Evolutionary conservation across 2,329 filamentous ascomycete species (phyloP), one percentile per base, ranked within the genome.

Genomic region (Grosmannia penicillata): DNA sequence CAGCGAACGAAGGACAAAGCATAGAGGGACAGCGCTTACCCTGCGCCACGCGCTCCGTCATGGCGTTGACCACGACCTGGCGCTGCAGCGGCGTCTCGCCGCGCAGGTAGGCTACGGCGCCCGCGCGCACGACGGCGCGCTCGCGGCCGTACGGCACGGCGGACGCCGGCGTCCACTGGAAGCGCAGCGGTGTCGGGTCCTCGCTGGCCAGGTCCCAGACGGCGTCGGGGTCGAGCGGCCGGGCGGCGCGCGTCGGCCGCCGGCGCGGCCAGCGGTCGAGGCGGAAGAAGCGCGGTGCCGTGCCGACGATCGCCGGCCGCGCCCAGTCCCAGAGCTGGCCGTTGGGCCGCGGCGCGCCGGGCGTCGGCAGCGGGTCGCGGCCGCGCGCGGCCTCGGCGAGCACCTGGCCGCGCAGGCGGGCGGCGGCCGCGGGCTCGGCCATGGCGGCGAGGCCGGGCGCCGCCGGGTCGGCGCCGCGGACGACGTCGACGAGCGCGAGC

Each of bases 181-280:
- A 51, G 14, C 11, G 9, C 1, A 21, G 36, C 2, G 44, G 40
- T 11, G 48, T 48, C 35, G 54, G 54, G 34, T 54, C 52, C 13
- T 46, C 43, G 26, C 40, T 43, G 22, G 41, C 41, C 23, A 56
- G 53, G 28, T 61, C 51, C 42, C 44, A 53, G 9, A 48, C 33
- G 17, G 18, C 19, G 19, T 29, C 18, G 11, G 25, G 15, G 26
- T 27, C 26, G 11, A 14, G 24, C 24, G 24, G 15, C n/a, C 2
- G n/a, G 6, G 8, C 22, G 6, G 49, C 45, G 19, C 49, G 36
- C 7, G 43, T 51, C 45, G 67, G 61, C 37, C 62, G 48, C 21
- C 59, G 47, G 17, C 61, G 31, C 26, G 66, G 66, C 67, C 68
- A 72, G 28, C 65, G 58, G 47, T 62, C 55, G 32, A 71, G 50